Evolutionary conservation across 2,329 filamentous ascomycete genomes (phyloP).

Genomic region (Neophaeococcomyces mojaviensis): DNA sequence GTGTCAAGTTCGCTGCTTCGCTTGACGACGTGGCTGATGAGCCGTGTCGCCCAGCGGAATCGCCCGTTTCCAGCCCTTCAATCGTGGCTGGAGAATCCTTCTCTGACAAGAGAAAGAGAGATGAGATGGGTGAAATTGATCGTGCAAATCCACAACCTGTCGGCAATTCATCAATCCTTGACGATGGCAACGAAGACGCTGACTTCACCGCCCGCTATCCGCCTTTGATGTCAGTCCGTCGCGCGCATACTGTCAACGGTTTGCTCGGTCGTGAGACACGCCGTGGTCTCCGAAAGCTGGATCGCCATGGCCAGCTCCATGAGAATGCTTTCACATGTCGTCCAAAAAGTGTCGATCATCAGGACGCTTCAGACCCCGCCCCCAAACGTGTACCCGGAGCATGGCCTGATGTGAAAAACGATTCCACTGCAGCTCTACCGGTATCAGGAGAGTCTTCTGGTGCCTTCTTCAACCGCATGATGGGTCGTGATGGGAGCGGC

Average conservation of each 20-base stretch:
- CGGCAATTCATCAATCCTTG: slow-evolving; percentile 22
- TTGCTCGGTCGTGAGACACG: background rate
- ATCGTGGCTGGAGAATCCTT: background rate
- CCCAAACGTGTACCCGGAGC: slow-evolving; percentile 21
- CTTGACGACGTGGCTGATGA: background rate
- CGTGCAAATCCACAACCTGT: background rate
- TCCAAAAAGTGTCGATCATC: background rate
- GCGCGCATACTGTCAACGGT: slow-evolving; percentile 15
- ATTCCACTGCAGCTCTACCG: slow-evolving; percentile 5
- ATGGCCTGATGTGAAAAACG: slow-evolving; percentile 12
- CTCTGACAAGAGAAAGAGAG: background rate
- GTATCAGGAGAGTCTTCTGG: slow-evolving; percentile 8
- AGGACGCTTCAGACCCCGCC: background rate
- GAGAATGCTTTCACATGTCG: background rate
- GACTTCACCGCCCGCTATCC: slow-evolving; percentile 30
- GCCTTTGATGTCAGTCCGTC: slow-evolving; percentile 26
- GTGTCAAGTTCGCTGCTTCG: slow-evolving; percentile 6
- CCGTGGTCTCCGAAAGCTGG: too few relatives aligned
- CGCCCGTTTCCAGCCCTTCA: slow-evolving; percentile 1
- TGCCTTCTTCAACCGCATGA: slow-evolving; percentile 15
- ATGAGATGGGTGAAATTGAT: background rate
- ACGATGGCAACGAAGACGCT: slow-evolving; percentile 27
- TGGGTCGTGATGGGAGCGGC: background rate
- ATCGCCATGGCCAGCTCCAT: too few relatives aligned
- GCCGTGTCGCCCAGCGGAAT: background rate